Conservation (phyloP, 352 stramenopile genomes). For the Globisporangium heterothallicum region DNA sequence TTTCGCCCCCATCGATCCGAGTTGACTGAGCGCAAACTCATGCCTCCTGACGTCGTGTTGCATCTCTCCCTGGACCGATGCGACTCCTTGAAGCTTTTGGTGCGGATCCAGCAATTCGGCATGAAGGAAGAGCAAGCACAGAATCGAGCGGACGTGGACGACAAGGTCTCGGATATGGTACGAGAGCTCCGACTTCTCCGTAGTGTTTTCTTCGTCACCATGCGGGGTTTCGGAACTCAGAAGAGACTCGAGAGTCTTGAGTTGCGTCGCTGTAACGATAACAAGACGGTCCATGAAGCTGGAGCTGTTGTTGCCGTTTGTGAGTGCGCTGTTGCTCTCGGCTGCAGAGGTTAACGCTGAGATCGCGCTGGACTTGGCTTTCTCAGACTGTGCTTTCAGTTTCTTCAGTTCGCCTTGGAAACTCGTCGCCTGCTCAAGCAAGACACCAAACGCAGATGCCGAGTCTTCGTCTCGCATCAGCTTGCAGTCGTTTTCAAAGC, state of each 20-base stretch:
- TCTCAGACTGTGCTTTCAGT: conserved; percentile 38
- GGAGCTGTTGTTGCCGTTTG: conserved; percentile 12
- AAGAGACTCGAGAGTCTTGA: conserved; percentile 26
- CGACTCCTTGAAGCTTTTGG: conserved; percentile 27
- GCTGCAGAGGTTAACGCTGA: not conserved
- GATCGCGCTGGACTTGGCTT: conserved; percentile 21
- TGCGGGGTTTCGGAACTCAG: conserved; percentile 4
- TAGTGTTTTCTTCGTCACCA: not conserved
- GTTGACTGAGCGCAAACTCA: conserved; percentile 41
- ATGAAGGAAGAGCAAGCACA: conserved; percentile 45
- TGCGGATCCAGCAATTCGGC: conserved; percentile 32
- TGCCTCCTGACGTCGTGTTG: conserved; percentile 33
- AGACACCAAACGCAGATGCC: conserved; percentile 14
- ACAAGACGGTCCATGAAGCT: conserved; percentile 38
- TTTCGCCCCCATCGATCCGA: conserved; percentile 40
- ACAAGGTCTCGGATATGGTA: conserved; percentile 40
- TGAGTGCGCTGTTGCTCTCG: conserved; percentile 14
- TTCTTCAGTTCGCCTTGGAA: conserved; percentile 48
- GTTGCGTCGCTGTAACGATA: conserved; percentile 27
- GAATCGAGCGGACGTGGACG: conserved; percentile 49
- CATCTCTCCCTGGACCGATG: conserved; percentile 23
- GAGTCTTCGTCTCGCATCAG: conserved; percentile 12
- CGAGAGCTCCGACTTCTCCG: conserved; percentile 19
- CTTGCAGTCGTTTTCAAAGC: conserved; percentile 29
- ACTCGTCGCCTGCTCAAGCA: conserved; percentile 26